A percentile compares a stretch with the other conserved stretches of the same genome.
phyloP scores from a whole-genome alignment of 495 filamentous ascomycete genomes.

The Echria macrotheca region DNA sequence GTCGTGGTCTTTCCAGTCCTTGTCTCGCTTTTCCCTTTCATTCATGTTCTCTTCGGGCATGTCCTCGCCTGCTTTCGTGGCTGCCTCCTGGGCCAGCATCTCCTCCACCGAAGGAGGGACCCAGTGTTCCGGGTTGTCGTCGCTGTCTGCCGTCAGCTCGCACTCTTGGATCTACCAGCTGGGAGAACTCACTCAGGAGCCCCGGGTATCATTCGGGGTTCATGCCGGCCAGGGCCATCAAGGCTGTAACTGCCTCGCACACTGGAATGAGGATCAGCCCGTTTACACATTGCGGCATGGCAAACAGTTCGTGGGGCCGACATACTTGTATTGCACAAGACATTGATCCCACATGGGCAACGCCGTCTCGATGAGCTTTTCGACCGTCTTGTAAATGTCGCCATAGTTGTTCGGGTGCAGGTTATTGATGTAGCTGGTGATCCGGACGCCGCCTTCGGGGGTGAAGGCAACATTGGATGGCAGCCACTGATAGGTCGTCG shows the following conservation, averaged over 20 bases:
- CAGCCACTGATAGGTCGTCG: constrained; percentile 54
- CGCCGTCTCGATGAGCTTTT: constrained; percentile 44
- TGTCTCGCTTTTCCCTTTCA: background rate
- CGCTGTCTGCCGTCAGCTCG: constrained; percentile 35
- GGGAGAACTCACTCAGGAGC: constrained; percentile 10
- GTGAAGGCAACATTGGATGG: constrained; percentile 50
- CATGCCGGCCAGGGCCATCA: constrained; percentile 43
- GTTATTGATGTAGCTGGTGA: constrained; percentile 68
- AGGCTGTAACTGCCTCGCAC: constrained; percentile 22
- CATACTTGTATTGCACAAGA: constrained; percentile 26
- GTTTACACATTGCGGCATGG: no score
- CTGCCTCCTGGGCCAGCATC: constrained; percentile 19
- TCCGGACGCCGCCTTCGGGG: constrained; percentile 50
- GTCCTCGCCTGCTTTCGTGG: no score
- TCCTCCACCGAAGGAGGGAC: constrained; percentile 37
- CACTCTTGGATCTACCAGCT: background rate
- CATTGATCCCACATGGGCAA: constrained; percentile 52
- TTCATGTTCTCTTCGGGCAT: background rate
- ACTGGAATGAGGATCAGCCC: background rate
- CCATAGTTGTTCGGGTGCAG: constrained; percentile 47
- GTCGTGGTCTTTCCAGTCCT: no score
- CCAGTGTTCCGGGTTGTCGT: constrained; percentile 37
- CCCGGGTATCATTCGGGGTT: constrained; percentile 39
- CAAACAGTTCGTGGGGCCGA: no score
- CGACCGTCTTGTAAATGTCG: constrained; percentile 48